Base-by-base conservation (phyloP, 371 early-diverging fungal genomes). In the Fennellomyces sp. region DNA sequence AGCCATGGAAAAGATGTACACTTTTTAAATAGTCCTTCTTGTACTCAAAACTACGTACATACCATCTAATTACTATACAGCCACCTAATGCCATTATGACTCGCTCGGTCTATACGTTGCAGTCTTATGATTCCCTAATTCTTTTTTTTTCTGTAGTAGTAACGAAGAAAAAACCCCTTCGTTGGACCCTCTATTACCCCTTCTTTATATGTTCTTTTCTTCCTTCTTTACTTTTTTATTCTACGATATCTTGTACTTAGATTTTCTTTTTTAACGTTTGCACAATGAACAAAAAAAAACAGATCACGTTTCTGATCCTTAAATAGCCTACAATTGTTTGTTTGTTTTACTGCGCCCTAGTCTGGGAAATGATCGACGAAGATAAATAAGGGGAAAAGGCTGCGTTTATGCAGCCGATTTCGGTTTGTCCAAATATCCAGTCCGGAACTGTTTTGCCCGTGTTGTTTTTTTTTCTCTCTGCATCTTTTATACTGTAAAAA, bases 1-100 rank as follows among this genome's bases (percentile, higher is more conserved):
- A 66, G 79, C 79, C 31, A 76, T 76, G 72, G 79, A 79, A 61
- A 78, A 78, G 64, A 76, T 74, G 70, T 79, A 76, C 60, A 73
- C 70, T 53, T 73, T 72, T 41, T 68, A 30, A 53, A 41, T 59
- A 45, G 21, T 45, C 45, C 35, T 33, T 6, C 35, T 33, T 13
- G 6, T 13, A 33, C 13, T 13, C 35, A 33, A 8, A 33, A 33
- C 35, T 33, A 33, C 13, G 35, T 33, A 33, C 35, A 33, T 33
- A 33, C 35, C 35, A 13, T 33, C 35, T 33, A 33, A n/a, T n/a
- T n/a, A n/a, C n/a, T n/a, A n/a, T n/a, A n/a, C n/a, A n/a, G n/a
- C n/a, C n/a, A n/a, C n/a, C n/a, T n/a, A n/a, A n/a, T n/a, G n/a
- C n/a, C n/a, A n/a, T n/a, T n/a, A n/a, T n/a, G n/a, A n/a, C n/a